Evolutionary conservation across 2,329 filamentous ascomycete species (phyloP).

Genomic region (Diaporthe eres): DNA sequence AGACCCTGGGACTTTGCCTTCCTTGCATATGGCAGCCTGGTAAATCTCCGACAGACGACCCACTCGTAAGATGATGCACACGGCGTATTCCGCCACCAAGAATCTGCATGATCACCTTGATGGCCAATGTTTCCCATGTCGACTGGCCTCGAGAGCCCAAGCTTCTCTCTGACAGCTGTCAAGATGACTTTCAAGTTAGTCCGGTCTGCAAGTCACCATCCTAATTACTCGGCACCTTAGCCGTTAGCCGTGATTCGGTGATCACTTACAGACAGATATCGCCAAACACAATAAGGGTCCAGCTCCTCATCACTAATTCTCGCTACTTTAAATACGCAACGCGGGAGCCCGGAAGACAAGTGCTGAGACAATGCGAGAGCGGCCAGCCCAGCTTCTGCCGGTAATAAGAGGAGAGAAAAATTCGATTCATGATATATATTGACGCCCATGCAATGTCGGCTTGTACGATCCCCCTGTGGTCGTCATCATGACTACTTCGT

Average conservation of each 20-base stretch:
- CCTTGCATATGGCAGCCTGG: constrained; percentile 16
- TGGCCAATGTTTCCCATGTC: not conserved
- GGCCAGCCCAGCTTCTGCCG: not conserved
- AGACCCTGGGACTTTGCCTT: not conserved
- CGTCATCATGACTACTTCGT: not conserved
- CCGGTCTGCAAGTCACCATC: not conserved
- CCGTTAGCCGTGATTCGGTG: not conserved
- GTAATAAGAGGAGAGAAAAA: not conserved
- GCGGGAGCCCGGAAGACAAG: not conserved
- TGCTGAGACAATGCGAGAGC: not conserved
- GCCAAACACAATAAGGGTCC: not conserved
- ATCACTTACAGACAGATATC: not conserved
- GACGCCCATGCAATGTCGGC: not conserved
- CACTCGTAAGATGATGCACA: constrained; percentile 22
- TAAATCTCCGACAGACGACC: constrained; percentile 8
- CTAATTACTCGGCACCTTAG: not conserved
- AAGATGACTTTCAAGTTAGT: not conserved
- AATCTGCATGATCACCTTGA: not conserved
- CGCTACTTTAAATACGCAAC: not conserved
- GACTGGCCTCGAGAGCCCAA: not conserved
- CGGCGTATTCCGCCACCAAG: constrained; percentile 4
- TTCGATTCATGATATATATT: not conserved
- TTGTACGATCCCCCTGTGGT: not conserved
- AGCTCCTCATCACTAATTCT: not conserved
- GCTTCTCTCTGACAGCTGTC: constrained; percentile 17